Conservation (phyloP, 2,329 filamentous ascomycete species). For the Nemania sp. region DNA sequence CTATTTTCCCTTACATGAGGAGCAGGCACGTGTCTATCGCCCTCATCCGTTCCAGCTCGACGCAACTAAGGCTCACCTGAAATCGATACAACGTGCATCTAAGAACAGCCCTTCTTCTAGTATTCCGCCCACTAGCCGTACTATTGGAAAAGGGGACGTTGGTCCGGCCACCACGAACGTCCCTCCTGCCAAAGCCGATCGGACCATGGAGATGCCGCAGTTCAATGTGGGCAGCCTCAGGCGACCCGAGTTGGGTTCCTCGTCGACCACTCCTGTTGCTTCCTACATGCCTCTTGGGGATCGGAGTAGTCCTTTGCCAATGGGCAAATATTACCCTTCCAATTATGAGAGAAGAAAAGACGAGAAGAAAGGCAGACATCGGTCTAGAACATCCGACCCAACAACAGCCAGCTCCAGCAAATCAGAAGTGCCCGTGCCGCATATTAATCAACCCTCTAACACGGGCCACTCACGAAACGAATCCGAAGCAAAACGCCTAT, state of each 20-base stretch:
- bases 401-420: conserved; percentile 51
- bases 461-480: conserved; percentile 53
- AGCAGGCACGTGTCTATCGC: conserved; percentile 61
- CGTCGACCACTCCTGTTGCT: conserved; percentile 59
- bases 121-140: conserved; percentile 30
- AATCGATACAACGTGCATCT: conserved; percentile 52
- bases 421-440: conserved; percentile 54
- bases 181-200: conserved; percentile 42
- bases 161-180: conserved; percentile 41
- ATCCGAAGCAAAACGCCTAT: conserved; percentile 62
- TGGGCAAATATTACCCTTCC: conserved; percentile 73
- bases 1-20: conserved; percentile 72
- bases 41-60: conserved; percentile 65
- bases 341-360: conserved; percentile 65
- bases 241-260: conserved; percentile 41
- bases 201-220: conserved; percentile 44
- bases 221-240: conserved; percentile 32
- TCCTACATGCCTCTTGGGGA: conserved; percentile 65
- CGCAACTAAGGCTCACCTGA: conserved; percentile 54
- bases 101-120: conserved; percentile 47
- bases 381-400: conserved; percentile 44
- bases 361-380: conserved; percentile 43
- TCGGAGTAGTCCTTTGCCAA: conserved; percentile 61
- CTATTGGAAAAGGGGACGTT: conserved; percentile 38
- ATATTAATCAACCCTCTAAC: conserved; percentile 41